Evolutionary conservation across 1,139 yeast species (phyloP).

Genomic region (Meyerozyma elateridarum): DNA sequence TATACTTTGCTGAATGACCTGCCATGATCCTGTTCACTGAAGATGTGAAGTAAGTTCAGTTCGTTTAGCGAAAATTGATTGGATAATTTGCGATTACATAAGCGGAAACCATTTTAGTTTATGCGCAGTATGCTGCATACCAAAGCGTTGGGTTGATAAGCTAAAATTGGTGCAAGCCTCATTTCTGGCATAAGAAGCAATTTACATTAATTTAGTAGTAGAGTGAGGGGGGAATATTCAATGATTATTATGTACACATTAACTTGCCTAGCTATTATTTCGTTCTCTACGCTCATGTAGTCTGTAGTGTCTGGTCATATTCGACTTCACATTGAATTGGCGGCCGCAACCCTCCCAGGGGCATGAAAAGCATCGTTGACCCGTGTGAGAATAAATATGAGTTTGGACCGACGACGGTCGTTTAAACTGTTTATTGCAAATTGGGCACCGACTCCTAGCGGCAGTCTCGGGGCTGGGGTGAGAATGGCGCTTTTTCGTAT

Average conservation of each 20-base stretch:
- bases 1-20: conserved; percentile 40
- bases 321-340: conserved; percentile 71
- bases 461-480: conserved; percentile 26
- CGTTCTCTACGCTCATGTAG: conserved; percentile 45
- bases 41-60: background rate
- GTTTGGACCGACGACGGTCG: conserved; percentile 79
- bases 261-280: background rate
- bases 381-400: conserved; percentile 81
- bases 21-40: conserved; percentile 27
- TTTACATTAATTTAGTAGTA: no score
- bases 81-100: no score
- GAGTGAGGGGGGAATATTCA: no score
- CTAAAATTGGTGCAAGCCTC: no score
- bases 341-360: conserved; percentile 64
- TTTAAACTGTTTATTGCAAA: conserved; percentile 75
- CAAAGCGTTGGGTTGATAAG: no score
- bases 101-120: no score
- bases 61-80: conserved; percentile 2
- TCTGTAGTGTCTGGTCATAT: conserved; percentile 73
- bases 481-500: conserved; percentile 1
- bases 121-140: no score
- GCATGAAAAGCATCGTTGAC: conserved; percentile 76
- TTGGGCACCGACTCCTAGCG: conserved; percentile 46
- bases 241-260: no score
- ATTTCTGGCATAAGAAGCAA: no score